These are phyloP conservation scores for Penicillium desertorum DNA, from an alignment of 495 filamentous ascomycete species.

Conservation along the genomic window DNA sequence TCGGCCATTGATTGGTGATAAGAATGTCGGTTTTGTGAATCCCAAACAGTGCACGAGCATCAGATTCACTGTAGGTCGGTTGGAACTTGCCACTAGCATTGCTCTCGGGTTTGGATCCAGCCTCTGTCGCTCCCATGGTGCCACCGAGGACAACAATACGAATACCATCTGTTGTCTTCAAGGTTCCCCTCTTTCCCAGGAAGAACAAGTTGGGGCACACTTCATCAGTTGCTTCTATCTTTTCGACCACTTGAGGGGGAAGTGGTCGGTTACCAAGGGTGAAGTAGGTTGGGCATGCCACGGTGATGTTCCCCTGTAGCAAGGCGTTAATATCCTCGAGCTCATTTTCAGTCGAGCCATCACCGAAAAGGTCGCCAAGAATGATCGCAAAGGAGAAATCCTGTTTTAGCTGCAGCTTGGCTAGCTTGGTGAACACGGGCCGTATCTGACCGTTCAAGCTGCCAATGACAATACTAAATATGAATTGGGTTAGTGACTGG, in stretches of 20 bases:
- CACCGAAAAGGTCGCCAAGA: slow-evolving; percentile 75
- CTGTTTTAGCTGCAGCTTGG: slow-evolving; percentile 78
- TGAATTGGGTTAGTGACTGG: slow-evolving; percentile 9
- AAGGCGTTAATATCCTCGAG: slow-evolving; percentile 59
- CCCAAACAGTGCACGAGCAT: slow-evolving; percentile 70
- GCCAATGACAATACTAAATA: slow-evolving; percentile 72
- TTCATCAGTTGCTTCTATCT: slow-evolving; percentile 74
- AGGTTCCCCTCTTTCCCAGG: slow-evolving; percentile 77
- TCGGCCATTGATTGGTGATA: slow-evolving; percentile 83
- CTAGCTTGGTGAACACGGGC: slow-evolving; percentile 72
- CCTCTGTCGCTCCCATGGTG: slow-evolving; percentile 20
- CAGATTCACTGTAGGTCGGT: slow-evolving; percentile 63
- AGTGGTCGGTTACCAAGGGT: slow-evolving; percentile 67
- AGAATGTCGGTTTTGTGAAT: slow-evolving; percentile 79
- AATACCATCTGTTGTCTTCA: slow-evolving; percentile 88
- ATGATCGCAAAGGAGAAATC: slow-evolving; percentile 81
- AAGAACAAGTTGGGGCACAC: slow-evolving; percentile 85
- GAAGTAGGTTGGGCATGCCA: slow-evolving; percentile 87
- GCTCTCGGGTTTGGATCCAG: slow-evolving; percentile 24
- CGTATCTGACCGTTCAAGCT: slow-evolving; percentile 71
- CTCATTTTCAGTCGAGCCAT: slow-evolving; percentile 49
- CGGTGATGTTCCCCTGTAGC: slow-evolving; percentile 63
- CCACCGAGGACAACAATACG: slow-evolving; percentile 82
- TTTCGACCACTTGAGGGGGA: slow-evolving; percentile 65
- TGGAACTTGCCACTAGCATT: slow-evolving; percentile 30